These are phyloP conservation scores for Penstemon newberryi DNA, from an alignment of 257 asterid genomes.

Conservation along the genomic window DNA sequence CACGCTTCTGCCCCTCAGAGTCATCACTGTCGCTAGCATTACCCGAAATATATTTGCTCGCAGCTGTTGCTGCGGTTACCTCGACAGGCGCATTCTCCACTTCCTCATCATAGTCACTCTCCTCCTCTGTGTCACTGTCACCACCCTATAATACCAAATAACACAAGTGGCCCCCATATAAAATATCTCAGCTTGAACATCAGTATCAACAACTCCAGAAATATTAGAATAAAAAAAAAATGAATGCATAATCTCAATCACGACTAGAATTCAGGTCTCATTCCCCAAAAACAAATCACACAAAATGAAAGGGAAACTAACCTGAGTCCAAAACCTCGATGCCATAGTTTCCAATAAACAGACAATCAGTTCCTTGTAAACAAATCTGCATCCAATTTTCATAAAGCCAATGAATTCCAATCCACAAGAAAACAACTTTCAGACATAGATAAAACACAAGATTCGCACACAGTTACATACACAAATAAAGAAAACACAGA, in stretches of 20 bases:
- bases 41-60: slow-evolving; percentile 43
- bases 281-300: background rate
- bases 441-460: no score
- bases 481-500: no score
- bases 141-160: slow-evolving; percentile 37
- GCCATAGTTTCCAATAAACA: background rate
- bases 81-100: slow-evolving; percentile 46
- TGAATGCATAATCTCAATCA: background rate
- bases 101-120: slow-evolving; percentile 45
- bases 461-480: no score
- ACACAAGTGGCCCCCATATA: background rate
- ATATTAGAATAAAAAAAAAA: background rate
- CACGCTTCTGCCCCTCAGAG: slow-evolving; percentile 63
- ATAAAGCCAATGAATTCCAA: no score
- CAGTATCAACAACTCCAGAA: background rate
- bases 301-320: background rate
- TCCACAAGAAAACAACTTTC: no score
- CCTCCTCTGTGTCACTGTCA: slow-evolving; percentile 74
- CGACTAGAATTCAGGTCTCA: background rate
- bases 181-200: background rate
- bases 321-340: background rate
- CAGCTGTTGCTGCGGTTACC: slow-evolving; percentile 27
- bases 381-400: no score
- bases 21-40: slow-evolving; percentile 72
- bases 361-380: no score